Evolutionary conservation across 768 basidiomycete species (phyloP), one percentile per base, ranked within the genome.

Genomic region (Pleurotus giganteus): DNA sequence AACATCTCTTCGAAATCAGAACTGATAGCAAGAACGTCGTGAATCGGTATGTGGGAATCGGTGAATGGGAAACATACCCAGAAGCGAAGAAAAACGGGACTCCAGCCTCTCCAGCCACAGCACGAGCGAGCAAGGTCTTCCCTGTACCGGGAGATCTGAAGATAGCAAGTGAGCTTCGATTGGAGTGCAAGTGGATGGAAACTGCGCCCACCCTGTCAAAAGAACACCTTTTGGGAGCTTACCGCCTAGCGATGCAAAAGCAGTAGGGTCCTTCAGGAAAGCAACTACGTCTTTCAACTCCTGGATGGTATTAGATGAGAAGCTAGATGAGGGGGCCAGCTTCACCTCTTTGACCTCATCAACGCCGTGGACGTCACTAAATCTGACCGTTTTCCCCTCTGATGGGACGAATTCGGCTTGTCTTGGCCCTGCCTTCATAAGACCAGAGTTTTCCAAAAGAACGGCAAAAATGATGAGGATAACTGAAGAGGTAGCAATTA

Each of bases 1-100:
- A 94, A 96, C 86, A 98, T 95, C 70, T 98, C 96, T 67, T 98
- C 96, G 60, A 98, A 98, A 64, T 97, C 94, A 47, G 92, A 92
- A 9, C 88, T 89, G 54, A 9, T 61, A 39, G 57, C 56, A 28
- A 26, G 58, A 27, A 62, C 53, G 43, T 29, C 28, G 23, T 8
- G 23, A 17, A 24, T 53, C 12, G 7, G 44, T 39, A 39, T 39
- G 32, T 37, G 27, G 36, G 26, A 49, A 49, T 47, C 44, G 56
- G 39, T 15, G 7, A 23, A 39, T 54, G 39, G 47, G 43, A 4
- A 44, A 62, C 79, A 62, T 64, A 86, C 85, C 96, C 97, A 29
- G 91, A 93, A 31, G 96, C 94, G 65, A 95, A 97, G 69, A 98
- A 86, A 78, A 99, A 99, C 0, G 94, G 94, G 37, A 99, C 97